Conservation (phyloP, 2,329 filamentous ascomycete species). For the Gaeumannomyces tritici region DNA sequence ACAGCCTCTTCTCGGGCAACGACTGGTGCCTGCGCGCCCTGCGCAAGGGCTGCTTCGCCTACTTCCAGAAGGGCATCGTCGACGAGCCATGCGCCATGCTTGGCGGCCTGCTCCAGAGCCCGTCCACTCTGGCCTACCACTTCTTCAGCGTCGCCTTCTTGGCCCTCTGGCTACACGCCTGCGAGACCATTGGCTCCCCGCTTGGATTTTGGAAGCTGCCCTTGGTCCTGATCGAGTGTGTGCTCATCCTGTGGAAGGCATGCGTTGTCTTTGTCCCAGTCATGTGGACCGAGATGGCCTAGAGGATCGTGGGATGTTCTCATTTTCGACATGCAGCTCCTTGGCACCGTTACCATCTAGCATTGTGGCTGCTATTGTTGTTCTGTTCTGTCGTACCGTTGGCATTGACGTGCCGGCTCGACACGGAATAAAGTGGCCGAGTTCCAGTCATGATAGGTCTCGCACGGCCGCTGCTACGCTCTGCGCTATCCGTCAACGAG, state of each 20-base stretch:
- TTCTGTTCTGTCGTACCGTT: neutral
- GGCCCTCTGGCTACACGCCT: slow-evolving; percentile 55
- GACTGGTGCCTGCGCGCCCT: slow-evolving; percentile 68
- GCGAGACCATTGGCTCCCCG: slow-evolving; percentile 29
- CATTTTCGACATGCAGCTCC: neutral
- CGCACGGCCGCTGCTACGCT: neutral
- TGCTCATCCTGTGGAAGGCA: slow-evolving; percentile 70
- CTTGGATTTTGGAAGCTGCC: slow-evolving; percentile 51
- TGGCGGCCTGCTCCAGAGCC: slow-evolving; percentile 69
- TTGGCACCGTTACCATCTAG: neutral
- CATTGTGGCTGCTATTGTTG: neutral
- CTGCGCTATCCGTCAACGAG: neutral
- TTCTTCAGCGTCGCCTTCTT: slow-evolving; percentile 86
- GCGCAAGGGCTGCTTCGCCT: slow-evolving; percentile 83
- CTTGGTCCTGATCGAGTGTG: slow-evolving; percentile 51
- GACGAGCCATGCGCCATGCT: slow-evolving; percentile 75
- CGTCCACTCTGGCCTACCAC: slow-evolving; percentile 73
- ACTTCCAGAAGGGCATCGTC: slow-evolving; percentile 71
- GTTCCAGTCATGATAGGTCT: no score
- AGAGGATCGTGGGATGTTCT: neutral
- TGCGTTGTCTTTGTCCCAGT: slow-evolving; percentile 77
- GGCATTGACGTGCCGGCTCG: neutral
- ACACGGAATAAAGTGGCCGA: neutral
- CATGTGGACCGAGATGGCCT: slow-evolving; percentile 36
- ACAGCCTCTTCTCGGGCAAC: slow-evolving; percentile 82